Base-by-base conservation (phyloP, 176 grass and related monocot species). In the Oryza officinalis region DNA sequence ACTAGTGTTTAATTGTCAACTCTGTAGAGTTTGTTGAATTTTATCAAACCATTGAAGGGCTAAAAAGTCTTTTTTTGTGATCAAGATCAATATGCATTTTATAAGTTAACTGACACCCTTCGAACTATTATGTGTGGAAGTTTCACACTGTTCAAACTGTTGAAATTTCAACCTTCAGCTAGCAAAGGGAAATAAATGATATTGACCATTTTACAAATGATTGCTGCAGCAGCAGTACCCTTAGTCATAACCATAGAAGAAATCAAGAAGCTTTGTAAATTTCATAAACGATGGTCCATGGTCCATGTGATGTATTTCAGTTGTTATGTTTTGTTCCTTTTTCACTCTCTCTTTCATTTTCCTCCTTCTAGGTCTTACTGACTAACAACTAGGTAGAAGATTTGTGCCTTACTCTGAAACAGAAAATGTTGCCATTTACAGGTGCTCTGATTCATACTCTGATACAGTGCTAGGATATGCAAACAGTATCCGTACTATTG, bases 401-500 rank as follows among this genome's bases (percentile, higher is more conserved):
- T 40, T 52, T 45, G 5, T 63, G 83, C 59, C 26, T 89, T 76
- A 13, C 76, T 63, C 31, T 88, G 18, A 69, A 75, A 37, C 35
- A 65, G 80, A 33, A 61, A 81, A 28, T 78, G 6, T 78, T 18
- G 13, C 81, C 35, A 79, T 74, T 79, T 91, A 81, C 93, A 98
- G 96, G 96, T 98, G 89, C 81, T 81, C 85, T 82, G 96, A 98
- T 90, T 98, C 96, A 32, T 98, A 96, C 89, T 87, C 91, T 63
- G 96, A 98, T 87, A 96, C 87, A 65, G 85, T 98, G 59, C 85
- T 98, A 85, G 96, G 93, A 86, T 98, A 98, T 45, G 96, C 96
- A 68, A 98, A 98, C 70, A 98, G 96, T 76, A 98, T 98, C 80
- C 96, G 96, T 27, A 98, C 96, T 68, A 80, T 98, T 78, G 96